These are phyloP conservation scores for Trifolium subterraneum DNA, from an alignment of 306 rosid species.

Conservation along the genomic window DNA sequence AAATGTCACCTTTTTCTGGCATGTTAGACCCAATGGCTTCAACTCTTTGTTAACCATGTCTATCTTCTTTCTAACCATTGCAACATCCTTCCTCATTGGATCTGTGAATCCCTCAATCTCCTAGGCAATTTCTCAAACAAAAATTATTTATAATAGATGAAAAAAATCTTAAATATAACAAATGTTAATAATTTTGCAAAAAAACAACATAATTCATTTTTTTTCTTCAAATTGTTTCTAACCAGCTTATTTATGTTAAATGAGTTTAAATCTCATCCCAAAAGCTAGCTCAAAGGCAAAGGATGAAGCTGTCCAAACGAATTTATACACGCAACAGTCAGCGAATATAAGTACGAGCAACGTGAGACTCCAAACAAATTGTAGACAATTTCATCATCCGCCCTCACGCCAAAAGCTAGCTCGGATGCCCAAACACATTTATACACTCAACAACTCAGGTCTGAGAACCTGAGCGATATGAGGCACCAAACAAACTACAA, in stretches of 20 bases:
- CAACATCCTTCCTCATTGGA: slow-evolving; percentile 97
- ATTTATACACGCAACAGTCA: no score
- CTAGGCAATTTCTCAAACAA: slow-evolving; percentile 49
- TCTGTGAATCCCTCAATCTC: slow-evolving; percentile 90
- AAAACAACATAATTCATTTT: background rate
- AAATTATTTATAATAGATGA: background rate
- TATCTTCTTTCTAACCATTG: slow-evolving; percentile 81
- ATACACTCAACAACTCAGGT: no score
- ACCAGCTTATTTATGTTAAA: background rate
- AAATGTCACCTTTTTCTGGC: slow-evolving; percentile 84
- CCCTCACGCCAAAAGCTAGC: no score
- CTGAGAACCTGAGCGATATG: no score
- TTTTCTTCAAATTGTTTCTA: background rate
- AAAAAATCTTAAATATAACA: slow-evolving; percentile 16
- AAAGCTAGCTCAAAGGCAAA: no score
- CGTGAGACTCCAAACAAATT: no score
- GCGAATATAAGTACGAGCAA: no score
- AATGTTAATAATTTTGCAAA: slow-evolving; percentile 3
- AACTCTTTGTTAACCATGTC: slow-evolving; percentile 94
- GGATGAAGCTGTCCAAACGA: no score
- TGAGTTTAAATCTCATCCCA: no score
- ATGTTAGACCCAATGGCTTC: slow-evolving; percentile 93
- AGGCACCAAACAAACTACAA: no score
- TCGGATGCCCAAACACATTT: no score
- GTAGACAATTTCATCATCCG: no score